Base-by-base conservation (phyloP, 1,139 yeast species). In the Entelexis sorbosivorans region DNA sequence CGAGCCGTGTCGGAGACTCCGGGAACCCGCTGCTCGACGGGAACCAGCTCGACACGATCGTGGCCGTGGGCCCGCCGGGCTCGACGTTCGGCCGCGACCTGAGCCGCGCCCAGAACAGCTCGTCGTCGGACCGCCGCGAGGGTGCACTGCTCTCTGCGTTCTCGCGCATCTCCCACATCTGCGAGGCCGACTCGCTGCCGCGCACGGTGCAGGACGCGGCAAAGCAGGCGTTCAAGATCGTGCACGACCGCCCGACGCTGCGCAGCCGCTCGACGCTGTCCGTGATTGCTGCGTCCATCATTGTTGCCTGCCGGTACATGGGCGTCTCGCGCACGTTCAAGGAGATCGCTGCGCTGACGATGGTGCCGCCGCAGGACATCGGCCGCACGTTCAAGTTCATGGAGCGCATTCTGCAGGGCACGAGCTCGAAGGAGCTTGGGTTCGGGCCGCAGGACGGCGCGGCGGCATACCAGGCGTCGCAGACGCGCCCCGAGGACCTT, bases 1-100 rank as follows among this genome's bases (percentile, higher is more conserved):
- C 98, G 4, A 82, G 94, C 61, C 97, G 98, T 84, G 98, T 91
- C 58, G 98, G 98, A 67, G 97, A 89, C 64, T 97, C 97, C 3
- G 83, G 93, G n/a, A 89, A 89, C 65, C 96, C 97, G 14, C 71
- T 89, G 56, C 73, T 93, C 61, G 97, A 89, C 63, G 85, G 94
- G 26, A 93, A 85, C 61, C 94, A 88, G 67, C 79, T 91, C 54
- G 88, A 95, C 20, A 91, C 98, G 5, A 81, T 89, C 74, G 93
- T 91, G 56, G 86, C 96, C 22, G 80, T 82, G 56, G 87, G 82
- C 32, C 87, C 85, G 58, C 73, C 72, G 4, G 75, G 74, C 2
- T 74, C 80, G 31, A 77, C 80, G 57, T 76, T 79, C 7, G 95
- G 96, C 10, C 74, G 95, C 59, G 97, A 89, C 60, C 75, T 91